phyloP scores from a whole-genome alignment of 2,329 filamentous ascomycete species.

The Tolypocladium cylindrosporum region DNA sequence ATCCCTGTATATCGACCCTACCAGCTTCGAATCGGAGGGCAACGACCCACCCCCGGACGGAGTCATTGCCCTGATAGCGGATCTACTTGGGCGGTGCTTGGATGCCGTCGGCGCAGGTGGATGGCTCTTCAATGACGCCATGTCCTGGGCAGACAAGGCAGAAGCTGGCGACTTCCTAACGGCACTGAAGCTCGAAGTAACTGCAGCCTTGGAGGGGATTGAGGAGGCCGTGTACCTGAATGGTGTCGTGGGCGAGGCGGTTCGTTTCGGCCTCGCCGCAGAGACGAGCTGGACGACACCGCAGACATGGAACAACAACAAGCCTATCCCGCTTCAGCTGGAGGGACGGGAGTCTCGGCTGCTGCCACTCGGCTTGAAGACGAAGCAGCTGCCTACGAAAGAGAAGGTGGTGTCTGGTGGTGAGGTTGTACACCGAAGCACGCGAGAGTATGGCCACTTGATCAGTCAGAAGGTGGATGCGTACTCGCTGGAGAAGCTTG shows the following conservation, averaged over 20 bases:
- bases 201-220: slow-evolving; percentile 60
- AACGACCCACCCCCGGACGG: slow-evolving; percentile 48
- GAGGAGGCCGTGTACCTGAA: slow-evolving; percentile 58
- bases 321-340: slow-evolving; percentile 30
- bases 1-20: slow-evolving; percentile 54
- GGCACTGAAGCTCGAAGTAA: slow-evolving; percentile 57
- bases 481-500: slow-evolving; percentile 74
- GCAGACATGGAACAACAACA: slow-evolving; percentile 22
- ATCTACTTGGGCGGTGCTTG: slow-evolving; percentile 61
- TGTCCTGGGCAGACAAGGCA: slow-evolving; percentile 37
- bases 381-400: slow-evolving; percentile 36
- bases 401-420: slow-evolving; percentile 58
- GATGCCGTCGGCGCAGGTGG: slow-evolving; percentile 67
- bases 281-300: slow-evolving; percentile 20
- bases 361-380: slow-evolving; percentile 66
- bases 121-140: slow-evolving; percentile 57
- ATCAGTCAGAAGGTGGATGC: slow-evolving; percentile 70
- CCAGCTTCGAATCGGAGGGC: slow-evolving; percentile 31
- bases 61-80: slow-evolving; percentile 60
- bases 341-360: slow-evolving; percentile 37
- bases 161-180: slow-evolving; percentile 55
- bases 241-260: slow-evolving; percentile 54
- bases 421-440: slow-evolving; percentile 58
- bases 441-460: slow-evolving; percentile 65
- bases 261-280: slow-evolving; percentile 44